Conservation (phyloP, 2,329 filamentous ascomycete genomes). For the Lachnellula arida region DNA sequence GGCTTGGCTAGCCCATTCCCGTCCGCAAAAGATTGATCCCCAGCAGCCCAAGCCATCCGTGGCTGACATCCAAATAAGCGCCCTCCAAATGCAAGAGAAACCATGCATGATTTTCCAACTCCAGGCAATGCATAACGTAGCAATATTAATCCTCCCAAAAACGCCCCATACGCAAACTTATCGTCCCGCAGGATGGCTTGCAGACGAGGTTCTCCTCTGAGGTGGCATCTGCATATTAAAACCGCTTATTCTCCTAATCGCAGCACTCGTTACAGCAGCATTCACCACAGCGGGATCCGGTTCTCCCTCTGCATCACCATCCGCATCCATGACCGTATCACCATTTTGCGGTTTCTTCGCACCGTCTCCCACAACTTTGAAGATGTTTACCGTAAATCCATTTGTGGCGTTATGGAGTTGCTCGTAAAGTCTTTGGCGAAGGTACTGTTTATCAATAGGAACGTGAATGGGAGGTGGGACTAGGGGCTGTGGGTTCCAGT, state of each 20-base stretch:
- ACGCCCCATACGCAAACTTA: not conserved
- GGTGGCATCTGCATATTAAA: slow-evolving; percentile 22
- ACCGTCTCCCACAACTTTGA: slow-evolving; percentile 51
- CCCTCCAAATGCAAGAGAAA: not conserved
- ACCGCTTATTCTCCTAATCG: slow-evolving; percentile 15
- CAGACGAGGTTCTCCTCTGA: slow-evolving; percentile 4
- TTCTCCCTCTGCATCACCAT: slow-evolving; percentile 56
- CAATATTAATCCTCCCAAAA: not conserved
- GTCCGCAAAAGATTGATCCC: not conserved
- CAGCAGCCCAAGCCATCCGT: not conserved
- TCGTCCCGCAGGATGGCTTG: not conserved
- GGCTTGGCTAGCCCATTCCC: not conserved
- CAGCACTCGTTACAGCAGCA: slow-evolving; percentile 13
- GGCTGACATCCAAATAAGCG: not conserved
- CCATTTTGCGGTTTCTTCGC: slow-evolving; percentile 49
- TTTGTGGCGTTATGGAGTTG: slow-evolving; percentile 64
- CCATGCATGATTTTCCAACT: not conserved
- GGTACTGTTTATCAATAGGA: slow-evolving; percentile 59
- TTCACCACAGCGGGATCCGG: slow-evolving; percentile 38
- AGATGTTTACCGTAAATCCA: slow-evolving; percentile 60
- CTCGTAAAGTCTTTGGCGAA: slow-evolving; percentile 58
- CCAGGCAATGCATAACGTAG: not conserved
- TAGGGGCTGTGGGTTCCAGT: slow-evolving; percentile 74
- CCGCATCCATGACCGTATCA: slow-evolving; percentile 41
- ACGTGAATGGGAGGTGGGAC: slow-evolving; percentile 59